A percentile compares a stretch with the other conserved stretches of the same genome.
phyloP scores from a whole-genome alignment of 208 protist species.

The Leishmania gerbilli region DNA sequence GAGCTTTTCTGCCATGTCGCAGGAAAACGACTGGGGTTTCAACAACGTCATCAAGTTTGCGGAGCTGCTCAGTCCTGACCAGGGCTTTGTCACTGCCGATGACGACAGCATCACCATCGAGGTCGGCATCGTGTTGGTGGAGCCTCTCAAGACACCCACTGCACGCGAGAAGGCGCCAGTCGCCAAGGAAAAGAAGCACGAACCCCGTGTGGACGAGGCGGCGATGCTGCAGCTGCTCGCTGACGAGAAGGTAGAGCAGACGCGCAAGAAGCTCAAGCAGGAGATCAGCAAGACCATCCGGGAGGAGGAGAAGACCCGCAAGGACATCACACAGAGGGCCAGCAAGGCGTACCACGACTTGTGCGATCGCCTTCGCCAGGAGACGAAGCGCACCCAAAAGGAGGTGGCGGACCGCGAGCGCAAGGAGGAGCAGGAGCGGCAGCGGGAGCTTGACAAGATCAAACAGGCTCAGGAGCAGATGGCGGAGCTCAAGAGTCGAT shows the following conservation, averaged over 20 bases:
- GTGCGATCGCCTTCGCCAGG: slow-evolving; percentile 61
- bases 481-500: slow-evolving; percentile 58
- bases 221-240: slow-evolving; percentile 75
- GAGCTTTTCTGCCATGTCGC: slow-evolving; percentile 80
- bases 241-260: slow-evolving; percentile 75
- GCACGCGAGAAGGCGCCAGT: slow-evolving; percentile 49
- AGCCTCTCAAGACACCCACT: slow-evolving; percentile 58
- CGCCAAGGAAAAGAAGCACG: slow-evolving; percentile 64
- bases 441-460: slow-evolving; percentile 80
- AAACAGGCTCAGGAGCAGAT: slow-evolving; percentile 75
- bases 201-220: slow-evolving; percentile 68
- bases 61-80: slow-evolving; percentile 72
- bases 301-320: slow-evolving; percentile 88
- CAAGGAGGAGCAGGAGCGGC: slow-evolving; percentile 79
- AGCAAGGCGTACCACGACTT: slow-evolving; percentile 77
- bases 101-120: slow-evolving; percentile 89
- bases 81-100: slow-evolving; percentile 75
- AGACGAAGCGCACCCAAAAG: slow-evolving; percentile 75
- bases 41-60: slow-evolving; percentile 89
- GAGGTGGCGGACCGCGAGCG: slow-evolving; percentile 77
- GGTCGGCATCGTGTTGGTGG: slow-evolving; percentile 88
- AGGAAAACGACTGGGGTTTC: slow-evolving; percentile 94
- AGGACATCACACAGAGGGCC: slow-evolving; percentile 67
- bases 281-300: slow-evolving; percentile 79
- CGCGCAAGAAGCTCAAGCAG: slow-evolving; percentile 76